Percentiles rank a stretch among this genome's conserved stretches.
Evolutionary conservation across 2,329 filamentous ascomycete genomes (phyloP).

Genomic region (Cryphonectria naterciae): DNA sequence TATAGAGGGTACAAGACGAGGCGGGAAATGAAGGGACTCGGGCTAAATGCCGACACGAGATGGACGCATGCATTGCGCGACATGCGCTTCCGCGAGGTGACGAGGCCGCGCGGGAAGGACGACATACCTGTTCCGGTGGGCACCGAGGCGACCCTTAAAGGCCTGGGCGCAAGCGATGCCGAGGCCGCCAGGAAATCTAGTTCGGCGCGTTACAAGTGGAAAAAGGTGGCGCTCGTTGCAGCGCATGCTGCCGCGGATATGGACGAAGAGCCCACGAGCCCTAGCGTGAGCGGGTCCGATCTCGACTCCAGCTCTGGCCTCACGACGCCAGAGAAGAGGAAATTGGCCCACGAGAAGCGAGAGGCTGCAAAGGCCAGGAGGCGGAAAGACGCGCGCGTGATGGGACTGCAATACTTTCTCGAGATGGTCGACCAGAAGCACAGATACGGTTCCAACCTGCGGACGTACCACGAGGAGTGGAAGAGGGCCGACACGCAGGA

Average conservation of each 20-base stretch:
- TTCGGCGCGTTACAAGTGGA: slow-evolving; percentile 72
- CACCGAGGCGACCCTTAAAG: slow-evolving; percentile 27
- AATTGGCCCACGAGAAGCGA: slow-evolving; percentile 44
- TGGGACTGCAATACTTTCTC: slow-evolving; percentile 84
- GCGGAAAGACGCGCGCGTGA: slow-evolving; percentile 71
- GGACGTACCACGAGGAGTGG: slow-evolving; percentile 84
- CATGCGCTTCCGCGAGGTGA: slow-evolving; percentile 57
- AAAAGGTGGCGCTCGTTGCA: slow-evolving; percentile 71
- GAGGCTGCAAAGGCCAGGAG: slow-evolving; percentile 59
- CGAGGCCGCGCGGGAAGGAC: slow-evolving; percentile 46
- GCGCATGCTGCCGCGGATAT: slow-evolving; percentile 74
- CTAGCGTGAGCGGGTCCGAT: slow-evolving; percentile 46
- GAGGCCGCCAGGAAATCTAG: slow-evolving; percentile 33
- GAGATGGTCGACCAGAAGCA: slow-evolving; percentile 89
- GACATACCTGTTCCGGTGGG: slow-evolving; percentile 30
- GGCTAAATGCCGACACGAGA: slow-evolving; percentile 69
- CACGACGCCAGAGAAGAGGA: slow-evolving; percentile 43
- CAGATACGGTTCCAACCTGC: slow-evolving; percentile 81
- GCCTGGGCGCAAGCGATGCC: slow-evolving; percentile 21
- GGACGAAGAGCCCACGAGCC: slow-evolving; percentile 41
- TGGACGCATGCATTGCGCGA: slow-evolving; percentile 71
- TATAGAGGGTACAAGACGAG: slow-evolving; percentile 78
- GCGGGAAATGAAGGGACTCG: slow-evolving; percentile 70
- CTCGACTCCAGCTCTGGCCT: slow-evolving; percentile 39
- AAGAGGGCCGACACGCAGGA: slow-evolving; percentile 75